These are phyloP conservation scores for Globisporangium ultimum DNA, from an alignment of 352 stramenopile genomes.

Conservation along the genomic window DNA sequence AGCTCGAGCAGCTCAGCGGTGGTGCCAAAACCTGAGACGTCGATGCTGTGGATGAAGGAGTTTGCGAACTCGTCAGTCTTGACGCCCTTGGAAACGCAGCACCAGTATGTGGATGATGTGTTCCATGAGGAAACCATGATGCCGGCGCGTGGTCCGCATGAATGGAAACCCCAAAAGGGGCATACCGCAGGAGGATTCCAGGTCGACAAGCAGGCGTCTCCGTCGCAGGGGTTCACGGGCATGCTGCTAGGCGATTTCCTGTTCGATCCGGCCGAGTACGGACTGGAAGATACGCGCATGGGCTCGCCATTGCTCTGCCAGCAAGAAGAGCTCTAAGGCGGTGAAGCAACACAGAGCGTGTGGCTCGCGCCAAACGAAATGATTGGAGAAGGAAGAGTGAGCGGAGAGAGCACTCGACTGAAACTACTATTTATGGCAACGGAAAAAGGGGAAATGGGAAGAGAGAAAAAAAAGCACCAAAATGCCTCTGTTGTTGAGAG, in stretches of 20 bases:
- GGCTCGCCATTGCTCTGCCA: slow-evolving; percentile 26
- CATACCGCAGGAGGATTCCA: slow-evolving; percentile 5
- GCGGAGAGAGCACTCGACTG: too few relatives aligned
- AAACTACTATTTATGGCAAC: too few relatives aligned
- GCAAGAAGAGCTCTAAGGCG: slow-evolving; percentile 18
- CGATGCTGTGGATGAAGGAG: slow-evolving; percentile 18
- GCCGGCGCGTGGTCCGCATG: slow-evolving; percentile 16
- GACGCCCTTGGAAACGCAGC: slow-evolving; percentile 11
- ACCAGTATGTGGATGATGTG: slow-evolving; percentile 24
- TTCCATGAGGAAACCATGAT: slow-evolving; percentile 19
- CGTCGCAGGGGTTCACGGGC: not conserved
- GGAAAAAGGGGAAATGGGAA: too few relatives aligned
- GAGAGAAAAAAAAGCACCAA: too few relatives aligned
- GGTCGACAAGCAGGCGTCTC: slow-evolving; percentile 8
- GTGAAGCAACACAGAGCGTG: too few relatives aligned
- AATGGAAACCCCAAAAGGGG: slow-evolving; percentile 24
- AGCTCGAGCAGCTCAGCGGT: too few relatives aligned
- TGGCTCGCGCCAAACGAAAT: too few relatives aligned
- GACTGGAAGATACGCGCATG: slow-evolving; percentile 22
- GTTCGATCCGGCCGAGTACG: slow-evolving; percentile 19
- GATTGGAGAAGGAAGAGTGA: not conserved
- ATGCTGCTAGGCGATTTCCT: slow-evolving; percentile 8
- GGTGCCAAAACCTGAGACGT: not conserved
- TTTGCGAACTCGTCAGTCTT: slow-evolving; percentile 1
- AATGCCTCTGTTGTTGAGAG: too few relatives aligned